Evolutionary conservation across 371 early-diverging fungal species (phyloP), one percentile per base, ranked within the genome.

Genomic region (Thermomucor indicae-seudaticae): DNA sequence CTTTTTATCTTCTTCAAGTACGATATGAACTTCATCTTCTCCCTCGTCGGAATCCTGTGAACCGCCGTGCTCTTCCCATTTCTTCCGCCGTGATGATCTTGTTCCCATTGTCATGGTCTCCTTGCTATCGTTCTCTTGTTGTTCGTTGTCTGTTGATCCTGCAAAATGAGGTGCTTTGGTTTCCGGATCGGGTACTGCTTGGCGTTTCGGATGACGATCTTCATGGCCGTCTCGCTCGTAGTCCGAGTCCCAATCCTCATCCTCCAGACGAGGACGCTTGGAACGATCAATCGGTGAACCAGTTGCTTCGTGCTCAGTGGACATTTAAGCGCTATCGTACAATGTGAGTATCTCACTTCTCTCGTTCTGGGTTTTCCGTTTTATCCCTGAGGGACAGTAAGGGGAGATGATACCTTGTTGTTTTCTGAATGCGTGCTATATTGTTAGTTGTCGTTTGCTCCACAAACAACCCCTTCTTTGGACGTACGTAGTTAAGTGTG

Each of bases 101-200:
- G 34, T 40, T 30, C 12, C 25, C 48, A 29, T 37, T 31, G 34
- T 17, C 34, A n/a, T n/a, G n/a, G 34, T 34, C 25, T 19, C 43
- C 20, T 43, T 29, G 51, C 31, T 31, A 38, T 38, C 25, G 11
- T 47, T 31, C 22, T 46, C 51, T 51, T 43, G 24, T 51, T 20
- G 57, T 24, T 56, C 40, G 17, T 57, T 42, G 17, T 55, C 49
- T 3, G 50, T 27, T 19, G 52, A 43, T 17, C 69, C 71, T 2
- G 67, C 60, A 51, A 73, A 73, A 27, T 70, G 69, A 51, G 75
- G 75, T 35, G 75, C 69, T 46, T 75, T 71, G 2, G 75, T 75
- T 31, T 68, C 67, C 10, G 75, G 75, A 52, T 75, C 75, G 31
- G 70, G 64, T 1, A 75, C 72, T 8, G 75, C 75, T 43, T 71